Evolutionary conservation across 192 early-diverging fungal species (phyloP), one percentile per base, ranked within the genome.

Genomic region (Linnemannia zychae): DNA sequence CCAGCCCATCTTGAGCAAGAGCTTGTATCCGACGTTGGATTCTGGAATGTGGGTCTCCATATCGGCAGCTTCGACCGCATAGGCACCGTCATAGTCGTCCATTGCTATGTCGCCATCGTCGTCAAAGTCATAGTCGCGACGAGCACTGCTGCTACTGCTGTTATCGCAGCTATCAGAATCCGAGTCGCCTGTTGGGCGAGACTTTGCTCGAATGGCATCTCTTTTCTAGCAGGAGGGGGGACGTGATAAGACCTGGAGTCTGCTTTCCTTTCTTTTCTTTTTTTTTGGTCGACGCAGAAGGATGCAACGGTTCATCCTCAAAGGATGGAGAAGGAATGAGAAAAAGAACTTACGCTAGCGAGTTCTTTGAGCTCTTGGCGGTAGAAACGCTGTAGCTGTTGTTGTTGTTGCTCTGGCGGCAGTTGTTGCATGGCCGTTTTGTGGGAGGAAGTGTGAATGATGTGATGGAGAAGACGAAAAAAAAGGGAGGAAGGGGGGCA

Each of bases 1-100:
- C 95, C 95, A 96, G 0, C 95, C 95, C 91, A 96, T 93, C 76
- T 93, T 93, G 63, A 90, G 80, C 28, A 95, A 75, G n/a, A 96
- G 81, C 47, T 87, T 67, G 78, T 91, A 96, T 7, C 95, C 95
- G 7, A 90, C 74, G 77, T 96, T 96, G 44, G 76, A 74, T 22
- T 73, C 85, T 40, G 93, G 91, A 9, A 95, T 89, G 46, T 90
- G 94, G 11, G 73, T 84, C 48, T 91, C 89, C 93, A 95, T 93
- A 24, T 87, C 87, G 9, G 90, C 87, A 34, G 86, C 87, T 13
- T 82, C 80, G 15, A 81, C 33, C 7, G 71, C 63, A 37, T n/a
- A 7, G 18, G 33, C 20, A 4, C 28, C 53, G 24, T 40, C 53
- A 75, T 76, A 57, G 16, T 71, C 72, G 18, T 57, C 67, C 13